Evolutionary conservation across 768 basidiomycete genomes (phyloP), one percentile per base, ranked within the genome.

Genomic region (Gymnopilus dilepis): DNA sequence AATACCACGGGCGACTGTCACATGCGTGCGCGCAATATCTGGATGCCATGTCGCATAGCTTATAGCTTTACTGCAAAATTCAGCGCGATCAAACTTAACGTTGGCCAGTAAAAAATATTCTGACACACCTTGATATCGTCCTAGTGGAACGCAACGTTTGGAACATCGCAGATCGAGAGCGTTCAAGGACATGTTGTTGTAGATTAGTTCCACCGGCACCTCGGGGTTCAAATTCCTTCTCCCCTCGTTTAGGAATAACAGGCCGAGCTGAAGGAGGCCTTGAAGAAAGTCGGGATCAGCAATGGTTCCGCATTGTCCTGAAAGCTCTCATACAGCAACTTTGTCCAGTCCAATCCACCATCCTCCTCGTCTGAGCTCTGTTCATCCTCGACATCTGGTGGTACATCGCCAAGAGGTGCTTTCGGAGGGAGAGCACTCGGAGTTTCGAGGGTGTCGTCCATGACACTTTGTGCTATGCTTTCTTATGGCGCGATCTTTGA

Each of bases 191-290:
- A 76, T 94, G 90, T 26, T 86, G 76, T 70, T 99, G 97, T 12
- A 94, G 78, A 12, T 84, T 86, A 11, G 92, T 89, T 6, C 90
- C 91, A 9, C 85, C 79, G 56, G 81, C 78, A 54, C 80, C 80
- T 42, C 76, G 67, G 1, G 97, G 97, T 72, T 99, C 97, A 66
- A 95, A 99, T 65, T 99, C 96, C 72, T 99, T 99, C 75, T 99
- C 97, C 1, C 97, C 97, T 26, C 97, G 86, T 74, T 93, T 96
- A 6, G 97, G 97, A 53, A 99, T 96, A 2, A 91, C 80, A 2
- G 91, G 91, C 40, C 88, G 84, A 4, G 76, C 70, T 34, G 75
- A 69, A 26, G 73, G 72, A 57, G 80, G 77, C 19, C 82, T 83
- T 61, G 21, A 58, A 53, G 19, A 56, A 28, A 28, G 55, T 60